Evolutionary conservation across 2,329 filamentous ascomycete species (phyloP).

Genomic region (Drechmeria coniospora): DNA sequence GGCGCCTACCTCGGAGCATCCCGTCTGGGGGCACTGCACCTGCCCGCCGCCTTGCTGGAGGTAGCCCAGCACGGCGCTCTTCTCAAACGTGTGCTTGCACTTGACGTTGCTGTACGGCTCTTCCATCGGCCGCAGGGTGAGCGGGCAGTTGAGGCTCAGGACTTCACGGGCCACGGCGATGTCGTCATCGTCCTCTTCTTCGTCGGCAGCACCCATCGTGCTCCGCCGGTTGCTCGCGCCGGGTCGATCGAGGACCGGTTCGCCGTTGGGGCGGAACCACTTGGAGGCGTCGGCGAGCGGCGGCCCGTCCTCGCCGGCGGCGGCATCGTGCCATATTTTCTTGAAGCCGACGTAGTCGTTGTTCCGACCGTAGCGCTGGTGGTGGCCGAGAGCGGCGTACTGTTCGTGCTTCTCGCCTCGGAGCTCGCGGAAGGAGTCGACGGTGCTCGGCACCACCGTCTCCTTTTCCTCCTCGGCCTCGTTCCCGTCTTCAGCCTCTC

Average conservation of each 20-base stretch:
- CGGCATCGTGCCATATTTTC: constrained; percentile 38
- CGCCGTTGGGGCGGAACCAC: constrained; percentile 36
- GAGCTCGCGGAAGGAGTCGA: constrained; percentile 19
- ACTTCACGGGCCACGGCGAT: constrained; percentile 49
- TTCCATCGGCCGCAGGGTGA: constrained; percentile 48
- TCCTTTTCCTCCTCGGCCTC: constrained; percentile 8
- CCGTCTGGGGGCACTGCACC: constrained; percentile 47
- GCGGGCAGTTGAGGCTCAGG: constrained; percentile 52
- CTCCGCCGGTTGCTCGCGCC: constrained; percentile 2
- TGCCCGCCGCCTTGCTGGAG: constrained; percentile 25
- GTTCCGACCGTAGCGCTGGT: constrained; percentile 36
- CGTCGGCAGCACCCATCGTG: constrained; percentile 12
- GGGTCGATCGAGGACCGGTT: constrained; percentile 21
- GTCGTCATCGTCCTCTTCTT: constrained; percentile 48
- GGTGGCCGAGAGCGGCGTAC: constrained; percentile 24
- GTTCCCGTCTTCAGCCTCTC: constrained; percentile 4
- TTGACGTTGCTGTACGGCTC: constrained; percentile 51
- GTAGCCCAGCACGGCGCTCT: constrained; percentile 41
- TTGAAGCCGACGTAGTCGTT: constrained; percentile 48
- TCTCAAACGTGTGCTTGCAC: constrained; percentile 63
- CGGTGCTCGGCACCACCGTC: constrained; percentile 10
- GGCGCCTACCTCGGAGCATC: constrained; percentile 40
- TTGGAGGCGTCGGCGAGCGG: constrained; percentile 34
- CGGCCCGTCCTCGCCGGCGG: constrained; percentile 31
- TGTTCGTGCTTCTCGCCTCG: constrained; percentile 22